Percentiles rank a stretch among this genome's conserved stretches.
phyloP scores from a whole-genome alignment of 768 basidiomycete species.

The Termitomyces titanicus region DNA sequence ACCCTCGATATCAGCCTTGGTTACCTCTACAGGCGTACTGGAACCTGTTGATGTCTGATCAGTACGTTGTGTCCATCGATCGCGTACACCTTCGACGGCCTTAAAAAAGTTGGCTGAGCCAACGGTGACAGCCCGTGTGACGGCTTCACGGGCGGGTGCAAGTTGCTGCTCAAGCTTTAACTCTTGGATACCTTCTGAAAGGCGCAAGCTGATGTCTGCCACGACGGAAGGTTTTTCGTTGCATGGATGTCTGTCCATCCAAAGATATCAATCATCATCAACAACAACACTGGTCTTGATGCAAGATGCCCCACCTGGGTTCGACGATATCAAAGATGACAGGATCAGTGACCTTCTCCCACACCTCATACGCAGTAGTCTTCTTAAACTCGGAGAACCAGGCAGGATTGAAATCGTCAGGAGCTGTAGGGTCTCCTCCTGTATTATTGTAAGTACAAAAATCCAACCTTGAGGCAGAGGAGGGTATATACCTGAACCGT shows the following conservation, averaged over 20 bases:
- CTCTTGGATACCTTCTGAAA: slow-evolving; percentile 93
- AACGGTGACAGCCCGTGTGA: slow-evolving; percentile 67
- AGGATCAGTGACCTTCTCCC: slow-evolving; percentile 90
- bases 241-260: slow-evolving; percentile 86
- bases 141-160: slow-evolving; percentile 89
- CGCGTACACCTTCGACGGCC: slow-evolving; percentile 86
- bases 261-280: background rate
- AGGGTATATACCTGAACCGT: slow-evolving; percentile 44
- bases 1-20: slow-evolving; percentile 32
- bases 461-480: background rate
- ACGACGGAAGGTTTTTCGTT: slow-evolving; percentile 87
- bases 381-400: slow-evolving; percentile 89
- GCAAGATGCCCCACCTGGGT: slow-evolving; percentile 55
- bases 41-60: slow-evolving; percentile 20
- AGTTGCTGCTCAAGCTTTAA: slow-evolving; percentile 90
- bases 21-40: slow-evolving; percentile 37
- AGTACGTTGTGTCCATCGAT: slow-evolving; percentile 51
- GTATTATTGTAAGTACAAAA: background rate
- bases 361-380: slow-evolving; percentile 85
- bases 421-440: slow-evolving; percentile 55
- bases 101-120: slow-evolving; percentile 84
- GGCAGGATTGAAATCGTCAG: slow-evolving; percentile 79
- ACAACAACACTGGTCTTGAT: background rate
- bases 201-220: slow-evolving; percentile 85
- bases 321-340: slow-evolving; percentile 94